Conservation (phyloP, 1,284 basidiomycete genomes). For the Xerocomus amazonicus region DNA sequence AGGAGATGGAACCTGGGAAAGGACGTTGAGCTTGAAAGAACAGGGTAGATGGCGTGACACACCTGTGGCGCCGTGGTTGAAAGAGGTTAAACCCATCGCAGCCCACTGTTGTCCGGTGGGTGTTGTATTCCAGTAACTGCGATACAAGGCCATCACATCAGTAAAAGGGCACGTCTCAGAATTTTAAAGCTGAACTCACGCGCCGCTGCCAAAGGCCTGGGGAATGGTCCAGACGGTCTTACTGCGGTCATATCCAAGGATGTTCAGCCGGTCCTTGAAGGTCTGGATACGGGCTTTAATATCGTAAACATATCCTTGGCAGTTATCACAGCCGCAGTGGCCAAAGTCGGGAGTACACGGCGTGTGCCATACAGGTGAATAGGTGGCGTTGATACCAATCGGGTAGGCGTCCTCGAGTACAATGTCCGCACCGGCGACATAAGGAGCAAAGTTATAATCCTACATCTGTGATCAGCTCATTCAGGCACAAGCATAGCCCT, state of each 20-base stretch:
- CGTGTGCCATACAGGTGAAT: conserved; percentile 29
- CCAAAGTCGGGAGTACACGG: conserved; percentile 30
- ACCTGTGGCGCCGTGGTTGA: conserved; percentile 31
- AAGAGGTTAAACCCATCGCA: conserved; percentile 23
- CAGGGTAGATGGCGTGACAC: neutral
- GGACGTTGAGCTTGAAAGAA: conserved; percentile 1
- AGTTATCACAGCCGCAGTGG: conserved; percentile 33
- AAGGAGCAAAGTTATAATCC: conserved; percentile 62
- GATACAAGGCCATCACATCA: neutral
- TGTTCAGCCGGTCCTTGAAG: conserved; percentile 27
- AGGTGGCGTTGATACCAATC: conserved; percentile 32
- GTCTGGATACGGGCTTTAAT: conserved; percentile 25
- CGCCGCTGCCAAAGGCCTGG: conserved; percentile 27
- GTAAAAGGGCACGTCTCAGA: neutral
- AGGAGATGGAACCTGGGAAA: conserved; percentile 30
- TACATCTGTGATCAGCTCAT: neutral
- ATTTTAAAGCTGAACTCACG: conserved; percentile 13
- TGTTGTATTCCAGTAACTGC: conserved; percentile 29
- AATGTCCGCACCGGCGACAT: conserved; percentile 59
- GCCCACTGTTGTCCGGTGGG: conserved; percentile 29
- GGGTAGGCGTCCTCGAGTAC: conserved; percentile 34
- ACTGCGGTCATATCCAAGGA: conserved; percentile 27
- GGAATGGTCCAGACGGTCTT: conserved; percentile 31
- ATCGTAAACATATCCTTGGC: conserved; percentile 25
- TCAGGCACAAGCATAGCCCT: accelerated